Percentiles rank a stretch among this genome's conserved stretches.
Evolutionary conservation across 75 land plant genomes (phyloP).

Genomic region (Selaginella tamariscina): DNA sequence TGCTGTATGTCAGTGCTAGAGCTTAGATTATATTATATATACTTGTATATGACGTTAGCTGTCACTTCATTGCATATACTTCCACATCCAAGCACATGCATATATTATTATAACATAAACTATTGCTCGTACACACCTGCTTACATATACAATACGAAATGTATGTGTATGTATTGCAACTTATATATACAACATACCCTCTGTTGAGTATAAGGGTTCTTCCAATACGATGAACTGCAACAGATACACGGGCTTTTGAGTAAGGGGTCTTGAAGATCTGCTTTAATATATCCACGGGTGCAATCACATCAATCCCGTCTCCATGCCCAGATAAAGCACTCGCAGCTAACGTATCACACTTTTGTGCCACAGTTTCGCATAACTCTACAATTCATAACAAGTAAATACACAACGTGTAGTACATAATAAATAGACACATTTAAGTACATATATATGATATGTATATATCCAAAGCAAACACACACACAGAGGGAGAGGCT

Average conservation of each 20-base stretch:
- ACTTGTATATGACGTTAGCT: background rate
- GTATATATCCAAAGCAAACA: background rate
- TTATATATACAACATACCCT: slow-evolving; percentile 66
- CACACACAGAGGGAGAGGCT: background rate
- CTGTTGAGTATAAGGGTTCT: slow-evolving; percentile 75
- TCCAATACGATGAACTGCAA: slow-evolving; percentile 93
- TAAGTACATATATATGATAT: background rate
- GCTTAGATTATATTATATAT: no score
- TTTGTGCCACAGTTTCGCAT: slow-evolving; percentile 55
- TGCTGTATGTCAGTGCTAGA: no score
- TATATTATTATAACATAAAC: background rate
- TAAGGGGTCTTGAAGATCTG: slow-evolving; percentile 98
- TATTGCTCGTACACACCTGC: no score
- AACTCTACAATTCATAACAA: no score
- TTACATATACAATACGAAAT: no score
- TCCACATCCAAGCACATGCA: background rate
- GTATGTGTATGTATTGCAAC: no score
- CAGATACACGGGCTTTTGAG: slow-evolving; percentile 79
- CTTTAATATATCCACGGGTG: slow-evolving; percentile 92
- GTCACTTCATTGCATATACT: background rate
- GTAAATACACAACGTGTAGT: no score
- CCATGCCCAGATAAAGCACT: slow-evolving; percentile 82
- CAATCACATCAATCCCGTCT: slow-evolving; percentile 95
- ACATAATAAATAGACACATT: no score
- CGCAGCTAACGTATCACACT: slow-evolving; percentile 89